phyloP scores from a whole-genome alignment of 1,139 yeast genomes.

The Lodderomyces theae region DNA sequence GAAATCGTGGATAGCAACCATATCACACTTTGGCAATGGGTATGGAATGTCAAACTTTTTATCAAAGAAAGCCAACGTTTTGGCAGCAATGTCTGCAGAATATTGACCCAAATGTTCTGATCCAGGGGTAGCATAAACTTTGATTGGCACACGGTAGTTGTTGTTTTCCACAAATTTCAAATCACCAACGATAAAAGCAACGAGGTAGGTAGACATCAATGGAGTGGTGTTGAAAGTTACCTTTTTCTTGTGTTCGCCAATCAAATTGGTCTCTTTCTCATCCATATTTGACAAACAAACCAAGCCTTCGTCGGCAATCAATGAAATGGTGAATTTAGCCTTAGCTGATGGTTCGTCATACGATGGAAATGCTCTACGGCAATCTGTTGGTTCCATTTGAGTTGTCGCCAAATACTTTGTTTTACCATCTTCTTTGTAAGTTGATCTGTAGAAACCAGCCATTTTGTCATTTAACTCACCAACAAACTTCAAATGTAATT shows the following conservation, averaged over 20 bases:
- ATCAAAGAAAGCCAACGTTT: constrained; percentile 51
- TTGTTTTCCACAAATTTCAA: constrained; percentile 66
- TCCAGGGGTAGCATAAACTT: constrained; percentile 55
- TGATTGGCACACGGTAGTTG: constrained; percentile 61
- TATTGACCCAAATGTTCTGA: constrained; percentile 48
- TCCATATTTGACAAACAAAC: constrained; percentile 84
- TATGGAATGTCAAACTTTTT: constrained; percentile 53
- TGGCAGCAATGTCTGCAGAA: constrained; percentile 51
- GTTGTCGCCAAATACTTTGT: constrained; percentile 72
- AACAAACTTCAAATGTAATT: constrained; percentile 55
- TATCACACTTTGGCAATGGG: constrained; percentile 59
- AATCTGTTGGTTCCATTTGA: constrained; percentile 88
- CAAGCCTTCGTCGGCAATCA: constrained; percentile 57
- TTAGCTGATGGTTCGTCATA: constrained; percentile 85
- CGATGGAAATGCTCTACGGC: constrained; percentile 89
- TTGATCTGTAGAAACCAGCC: constrained; percentile 86
- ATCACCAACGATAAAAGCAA: constrained; percentile 78
- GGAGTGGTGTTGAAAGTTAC: constrained; percentile 57
- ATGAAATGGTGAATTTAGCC: constrained; percentile 69
- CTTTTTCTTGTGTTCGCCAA: constrained; percentile 49
- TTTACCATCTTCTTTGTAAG: constrained; percentile 60
- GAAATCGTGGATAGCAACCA: constrained; percentile 57
- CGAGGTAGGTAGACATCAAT: constrained; percentile 73
- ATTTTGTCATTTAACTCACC: constrained; percentile 76
- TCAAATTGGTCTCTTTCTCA: constrained; percentile 45